Base-by-base conservation (phyloP, 805 yeast species). In the Wickerhamiella sergipiensis region DNA sequence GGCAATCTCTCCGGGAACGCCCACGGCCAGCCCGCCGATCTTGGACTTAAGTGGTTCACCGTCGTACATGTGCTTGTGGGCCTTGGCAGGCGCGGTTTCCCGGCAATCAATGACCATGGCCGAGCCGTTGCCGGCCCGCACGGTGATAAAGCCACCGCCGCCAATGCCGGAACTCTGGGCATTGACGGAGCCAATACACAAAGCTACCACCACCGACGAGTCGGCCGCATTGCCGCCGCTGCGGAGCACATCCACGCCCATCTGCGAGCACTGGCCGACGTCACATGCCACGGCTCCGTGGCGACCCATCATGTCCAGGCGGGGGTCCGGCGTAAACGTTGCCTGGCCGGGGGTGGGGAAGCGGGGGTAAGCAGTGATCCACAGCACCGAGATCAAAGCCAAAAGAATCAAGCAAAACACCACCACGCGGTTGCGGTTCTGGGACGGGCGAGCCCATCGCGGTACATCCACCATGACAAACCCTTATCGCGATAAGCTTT, bases 91-190 rank as follows among this genome's bases (percentile, higher is more conserved):
- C 0, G 97, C 95, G 70, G 76, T 78, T 64, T 90, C 98, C 55
- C 98, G 72, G 29, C 92, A 94, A 66, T 90, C 95, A 43, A 89
- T 78, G 26, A 81, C 72, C 2, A 82, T 55, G 1, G 82, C 76
- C 1, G 74, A 72, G 7, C 74, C 72, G 12, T 72, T 68, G 24
- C 64, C 66, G 43, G 62, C 62, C 15, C 68, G 50, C 3, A 79
- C 72, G 1, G 80, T 75, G 44, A 84, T 82, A 59, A 77, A 87
- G 0, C 84, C 86, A 9, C 98, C 97, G 4, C 97, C 97, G 7
- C 97, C 96, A 43, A 90, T 81, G 0, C 97, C 95, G 1, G 95
- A 81, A 52, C 82, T 81, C 68, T 83, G 86, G 55, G 87, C 80
- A 61, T 85, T 85, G 21, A 86, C 67, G 50, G 85, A 74, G 2